Evolutionary conservation across 441 rosid genomes (phyloP), one percentile per base, ranked within the genome.

Genomic region (Euphorbia celastroides): DNA sequence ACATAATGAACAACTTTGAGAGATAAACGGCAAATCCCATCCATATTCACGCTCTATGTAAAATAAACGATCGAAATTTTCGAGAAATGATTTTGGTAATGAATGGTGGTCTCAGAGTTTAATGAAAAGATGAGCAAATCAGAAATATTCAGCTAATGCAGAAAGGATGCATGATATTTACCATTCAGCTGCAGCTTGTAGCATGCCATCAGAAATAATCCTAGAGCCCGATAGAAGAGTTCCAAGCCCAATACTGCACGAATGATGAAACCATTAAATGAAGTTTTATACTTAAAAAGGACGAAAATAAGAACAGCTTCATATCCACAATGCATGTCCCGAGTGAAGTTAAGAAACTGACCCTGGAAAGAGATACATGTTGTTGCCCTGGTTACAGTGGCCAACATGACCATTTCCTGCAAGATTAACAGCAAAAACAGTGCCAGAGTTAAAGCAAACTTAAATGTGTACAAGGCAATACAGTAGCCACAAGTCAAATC

Each of bases 281-380:
- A 19, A 38, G 70, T 65, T 41, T 32, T 51, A n/a, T 48, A 52
- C 34, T 22, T 14, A 28, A 20, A 44, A 12, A n/a, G 31, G 36
- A 19, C 1, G 23, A 38, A 32, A 61, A 38, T 17, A 27, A 32
- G n/a, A 69, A 34, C 59, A 38, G 22, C 50, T 13, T 11, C 19
- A 65, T 25, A 50, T 19, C 69, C 44, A 19, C 20, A 55, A n/a
- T 26, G 59, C 25, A 60, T 67, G 12, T 6, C 62, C 10, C 14
- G 61, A 48, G 12, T 34, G n/a, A n/a, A n/a, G n/a, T 42, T 72
- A 71, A n/a, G 48, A 70, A 74, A n/a, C 96, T 72, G 56, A 94
- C 99, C 99, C 99, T 12, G 99, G 99, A 72, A 94, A 94, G 72
- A 94, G 93, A 80, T 92, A 94, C 99, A 94, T 94, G 83, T 94